Base-by-base conservation (phyloP, 176 grass and related monocot genomes). In the Carex pumila region DNA sequence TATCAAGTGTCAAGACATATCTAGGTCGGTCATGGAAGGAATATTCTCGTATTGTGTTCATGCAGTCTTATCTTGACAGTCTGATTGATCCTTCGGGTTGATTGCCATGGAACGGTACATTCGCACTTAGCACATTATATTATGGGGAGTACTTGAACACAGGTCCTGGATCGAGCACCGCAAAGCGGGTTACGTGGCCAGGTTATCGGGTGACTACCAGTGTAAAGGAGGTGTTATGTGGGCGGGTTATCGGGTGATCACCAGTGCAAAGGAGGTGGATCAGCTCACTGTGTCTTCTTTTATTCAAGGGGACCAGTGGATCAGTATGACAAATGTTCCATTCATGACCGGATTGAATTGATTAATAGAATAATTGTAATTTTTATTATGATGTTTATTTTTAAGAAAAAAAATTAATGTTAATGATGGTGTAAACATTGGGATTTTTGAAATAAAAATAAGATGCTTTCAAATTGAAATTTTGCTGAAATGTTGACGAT, bases 131-230 rank as follows among this genome's bases (percentile, higher is more conserved):
- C n/a, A n/a, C n/a, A n/a, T n/a, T n/a, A 19, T 97, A 93, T 83
- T 97, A 91, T 12, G 89, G 87, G 3, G 89, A 97, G 91, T 97
- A 97, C 81, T 72, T 85, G 77, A 97, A 97, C 85, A 84, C 54
- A 0, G 94, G 94, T 0, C 32, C 91, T 2, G 91, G 91, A 0
- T 90, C 91, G 0, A 79, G 22, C 10, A 97, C 89, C 0, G 31
- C 91, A 0, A 64, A 4, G 0, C 36, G 91, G 59, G 91, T 93
- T 13, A 52, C 66, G 4, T 97, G 94, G 94, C 87, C n/a, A n/a
- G n/a, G n/a, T n/a, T n/a, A n/a, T n/a, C n/a, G n/a, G n/a, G n/a
- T n/a, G n/a, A n/a, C n/a, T n/a, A n/a, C n/a, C n/a, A n/a, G n/a
- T n/a, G n/a, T n/a, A n/a, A n/a, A n/a, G n/a, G n/a, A n/a, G n/a